Evolutionary conservation across 306 rosid genomes (phyloP).

Genomic region (Macrotyloma uniflorum): DNA sequence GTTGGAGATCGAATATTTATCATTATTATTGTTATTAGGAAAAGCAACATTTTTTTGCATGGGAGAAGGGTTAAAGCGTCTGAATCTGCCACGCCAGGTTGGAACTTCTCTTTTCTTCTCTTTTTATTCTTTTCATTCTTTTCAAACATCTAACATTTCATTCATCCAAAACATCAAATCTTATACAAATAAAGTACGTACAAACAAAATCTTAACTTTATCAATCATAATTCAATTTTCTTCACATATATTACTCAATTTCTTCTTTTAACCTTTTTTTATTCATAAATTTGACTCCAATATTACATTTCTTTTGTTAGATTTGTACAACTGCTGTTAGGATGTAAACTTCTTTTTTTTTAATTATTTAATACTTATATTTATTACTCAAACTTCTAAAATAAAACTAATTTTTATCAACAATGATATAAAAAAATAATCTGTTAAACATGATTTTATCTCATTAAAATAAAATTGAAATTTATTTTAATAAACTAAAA

Average conservation of each 20-base stretch:
- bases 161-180: not conserved
- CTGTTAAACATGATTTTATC: too few species aligned
- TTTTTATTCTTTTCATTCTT: not conserved
- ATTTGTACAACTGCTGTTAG: too few species aligned
- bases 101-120: slow-evolving; percentile 48
- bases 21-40: not conserved
- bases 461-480: not conserved
- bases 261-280: too few species aligned
- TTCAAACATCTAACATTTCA: slow-evolving; percentile 2
- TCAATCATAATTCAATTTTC: too few species aligned
- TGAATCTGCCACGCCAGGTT: slow-evolving; percentile 40
- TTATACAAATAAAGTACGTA: not conserved
- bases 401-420: too few species aligned
- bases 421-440: too few species aligned
- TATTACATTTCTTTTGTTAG: too few species aligned
- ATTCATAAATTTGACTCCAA: too few species aligned
- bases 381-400: too few species aligned
- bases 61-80: slow-evolving; percentile 29
- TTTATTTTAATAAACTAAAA: not conserved
- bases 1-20: slow-evolving; percentile 25
- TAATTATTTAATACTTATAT: too few species aligned
- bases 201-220: not conserved
- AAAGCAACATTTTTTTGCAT: slow-evolving; percentile 29
- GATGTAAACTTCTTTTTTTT: too few species aligned
- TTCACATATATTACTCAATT: too few species aligned